Percentiles rank a stretch among this genome's conserved stretches.
phyloP scores from a whole-genome alignment of 108 stramenopile species.

The Epithemia pelagica region DNA sequence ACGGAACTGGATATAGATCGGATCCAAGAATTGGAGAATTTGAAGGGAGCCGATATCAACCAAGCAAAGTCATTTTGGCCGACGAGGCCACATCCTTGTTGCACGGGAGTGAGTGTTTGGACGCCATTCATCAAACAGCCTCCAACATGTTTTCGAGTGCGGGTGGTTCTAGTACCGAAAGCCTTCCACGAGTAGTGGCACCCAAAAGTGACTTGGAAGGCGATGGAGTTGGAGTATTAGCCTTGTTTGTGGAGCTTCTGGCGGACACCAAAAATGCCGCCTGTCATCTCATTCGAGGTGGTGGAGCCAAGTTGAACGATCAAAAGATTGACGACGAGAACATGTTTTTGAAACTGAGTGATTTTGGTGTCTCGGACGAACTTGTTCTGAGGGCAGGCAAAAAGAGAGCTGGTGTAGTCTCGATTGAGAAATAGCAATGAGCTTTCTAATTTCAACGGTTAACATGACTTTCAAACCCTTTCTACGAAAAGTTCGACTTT shows the following conservation, averaged over 20 bases:
- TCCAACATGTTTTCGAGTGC: constrained; percentile 71
- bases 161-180: constrained; percentile 46
- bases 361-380: constrained; percentile 56
- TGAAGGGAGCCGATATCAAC: constrained; percentile 82
- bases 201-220: constrained; percentile 32
- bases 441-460: too few relatives aligned
- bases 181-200: constrained; percentile 50
- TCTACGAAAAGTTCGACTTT: too few relatives aligned
- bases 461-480: too few relatives aligned
- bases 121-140: constrained; percentile 79
- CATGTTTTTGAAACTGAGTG: constrained; percentile 35
- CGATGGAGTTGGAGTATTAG: constrained; percentile 52
- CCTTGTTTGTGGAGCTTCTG: constrained; percentile 76
- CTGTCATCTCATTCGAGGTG: constrained; percentile 86
- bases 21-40: constrained; percentile 50
- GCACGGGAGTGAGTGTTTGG: constrained; percentile 84
- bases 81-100: constrained; percentile 91
- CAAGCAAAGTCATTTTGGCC: constrained; percentile 92
- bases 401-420: constrained; percentile 85
- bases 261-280: constrained; percentile 90
- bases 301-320: constrained; percentile 77
- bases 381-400: constrained; percentile 76
- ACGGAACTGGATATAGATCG: constrained; percentile 85
- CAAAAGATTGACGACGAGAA: constrained; percentile 64
- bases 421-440: too few relatives aligned